phyloP scores from a whole-genome alignment of 1,284 basidiomycete species.

The Rhodotorula sp. region DNA sequence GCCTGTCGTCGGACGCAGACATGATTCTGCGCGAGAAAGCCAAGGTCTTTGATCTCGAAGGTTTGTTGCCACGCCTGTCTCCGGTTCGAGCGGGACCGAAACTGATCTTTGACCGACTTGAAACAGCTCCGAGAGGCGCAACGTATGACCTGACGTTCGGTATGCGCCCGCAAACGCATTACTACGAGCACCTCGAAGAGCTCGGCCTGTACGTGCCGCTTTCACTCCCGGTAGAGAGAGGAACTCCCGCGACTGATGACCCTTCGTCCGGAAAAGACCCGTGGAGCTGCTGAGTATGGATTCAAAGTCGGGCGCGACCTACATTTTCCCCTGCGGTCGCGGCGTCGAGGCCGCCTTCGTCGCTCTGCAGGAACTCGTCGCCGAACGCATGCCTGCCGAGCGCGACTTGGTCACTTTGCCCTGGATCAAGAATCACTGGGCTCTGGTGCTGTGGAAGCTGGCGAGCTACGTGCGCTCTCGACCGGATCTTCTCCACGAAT shows the following conservation, averaged over 20 bases:
- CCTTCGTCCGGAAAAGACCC: slow-evolving; percentile 15
- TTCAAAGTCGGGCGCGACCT: slow-evolving; percentile 12
- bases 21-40: neutral
- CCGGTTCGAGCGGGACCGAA: rapidly evolving
- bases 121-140: neutral
- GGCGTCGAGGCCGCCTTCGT: slow-evolving; percentile 21
- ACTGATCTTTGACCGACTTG: neutral
- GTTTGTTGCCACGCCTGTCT: slow-evolving; percentile 1
- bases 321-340: slow-evolving; percentile 27
- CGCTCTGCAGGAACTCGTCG: slow-evolving; percentile 18
- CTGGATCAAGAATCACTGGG: slow-evolving; percentile 93
- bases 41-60: slow-evolving; percentile 26
- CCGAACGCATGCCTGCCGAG: slow-evolving; percentile 54
- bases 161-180: slow-evolving; percentile 34
- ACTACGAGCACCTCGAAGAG: slow-evolving; percentile 20
- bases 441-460: slow-evolving; percentile 88
- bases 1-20: neutral
- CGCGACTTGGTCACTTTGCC: slow-evolving; percentile 58
- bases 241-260: neutral
- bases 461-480: slow-evolving; percentile 74
- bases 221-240: too few species aligned
- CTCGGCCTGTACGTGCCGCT: slow-evolving; percentile 13
- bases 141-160: slow-evolving; percentile 13
- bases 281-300: slow-evolving; percentile 36
- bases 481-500: slow-evolving; percentile 59